Percentiles rank a stretch among this genome's conserved stretches.
phyloP scores from a whole-genome alignment of 1,284 basidiomycete species.

The Fomitiporia mediterranea region DNA sequence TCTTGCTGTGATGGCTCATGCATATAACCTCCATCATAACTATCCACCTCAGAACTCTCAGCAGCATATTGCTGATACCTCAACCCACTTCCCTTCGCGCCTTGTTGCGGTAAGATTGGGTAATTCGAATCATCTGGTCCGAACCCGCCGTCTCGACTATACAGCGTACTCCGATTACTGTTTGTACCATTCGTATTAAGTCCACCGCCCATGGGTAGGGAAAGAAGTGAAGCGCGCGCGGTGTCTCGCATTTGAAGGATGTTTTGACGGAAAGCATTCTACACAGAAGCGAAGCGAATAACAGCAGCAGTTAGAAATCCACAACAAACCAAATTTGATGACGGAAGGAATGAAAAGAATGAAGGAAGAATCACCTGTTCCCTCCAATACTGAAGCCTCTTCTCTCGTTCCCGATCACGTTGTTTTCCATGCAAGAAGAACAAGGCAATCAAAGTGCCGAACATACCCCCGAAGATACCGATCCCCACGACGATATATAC shows the following conservation, averaged over 20 bases:
- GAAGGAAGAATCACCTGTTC: constrained; percentile 55
- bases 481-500: constrained; percentile 72
- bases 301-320: not conserved
- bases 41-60: constrained; percentile 39
- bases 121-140: constrained; percentile 51
- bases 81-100: constrained; percentile 44
- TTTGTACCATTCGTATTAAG: constrained; percentile 35
- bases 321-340: no score
- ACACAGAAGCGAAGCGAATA: constrained; percentile 6
- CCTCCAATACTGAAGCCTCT: constrained; percentile 81
- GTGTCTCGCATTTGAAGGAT: constrained; percentile 72
- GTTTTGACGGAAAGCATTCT: constrained; percentile 76
- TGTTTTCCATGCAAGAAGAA: constrained; percentile 68
- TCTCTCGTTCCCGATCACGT: constrained; percentile 71
- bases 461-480: constrained; percentile 68
- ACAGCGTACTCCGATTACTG: constrained; percentile 44
- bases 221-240: constrained; percentile 58
- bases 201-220: constrained; percentile 33
- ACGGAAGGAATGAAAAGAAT: not conserved
- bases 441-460: constrained; percentile 60
- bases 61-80: constrained; percentile 39
- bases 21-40: constrained; percentile 43
- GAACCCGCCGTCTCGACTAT: constrained; percentile 38
- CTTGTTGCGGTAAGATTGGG: constrained; percentile 46
- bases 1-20: constrained; percentile 16